Evolutionary conservation across 164 flowering plant species (phyloP).

Genomic region (Chimonanthus praecox): DNA sequence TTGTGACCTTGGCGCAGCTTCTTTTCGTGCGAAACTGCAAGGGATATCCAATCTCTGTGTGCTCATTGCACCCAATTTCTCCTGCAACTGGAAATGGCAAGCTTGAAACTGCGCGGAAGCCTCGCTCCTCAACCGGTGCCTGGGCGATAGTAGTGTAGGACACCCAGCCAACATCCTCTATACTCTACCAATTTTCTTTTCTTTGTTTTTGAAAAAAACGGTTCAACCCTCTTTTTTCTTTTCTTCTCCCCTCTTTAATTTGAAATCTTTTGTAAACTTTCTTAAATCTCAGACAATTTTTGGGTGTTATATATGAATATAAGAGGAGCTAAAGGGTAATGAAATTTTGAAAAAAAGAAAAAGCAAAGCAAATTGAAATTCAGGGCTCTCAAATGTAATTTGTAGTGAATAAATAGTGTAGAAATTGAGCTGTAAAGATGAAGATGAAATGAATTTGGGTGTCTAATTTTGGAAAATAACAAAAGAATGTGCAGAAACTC

Average conservation of each 20-base stretch:
- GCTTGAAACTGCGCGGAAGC: constrained; percentile 67
- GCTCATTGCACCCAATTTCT: constrained; percentile 56
- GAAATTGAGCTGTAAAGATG: constrained; percentile 27
- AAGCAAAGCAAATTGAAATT: not conserved
- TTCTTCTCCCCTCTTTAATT: constrained; percentile 3
- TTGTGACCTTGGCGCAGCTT: constrained; percentile 45
- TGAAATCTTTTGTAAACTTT: constrained; percentile 10
- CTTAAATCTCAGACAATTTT: not conserved
- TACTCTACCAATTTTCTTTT: constrained; percentile 25
- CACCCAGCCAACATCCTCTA: constrained; percentile 99
- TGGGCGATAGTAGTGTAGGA: constrained; percentile 82
- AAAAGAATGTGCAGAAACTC: constrained; percentile 13
- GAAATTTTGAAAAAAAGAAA: constrained; percentile 2
- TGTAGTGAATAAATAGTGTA: not conserved
- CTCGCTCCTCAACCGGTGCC: constrained; percentile 89
- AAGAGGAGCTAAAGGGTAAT: constrained; percentile 21
- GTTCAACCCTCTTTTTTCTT: not conserved
- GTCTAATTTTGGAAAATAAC: constrained; percentile 20
- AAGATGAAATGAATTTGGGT: constrained; percentile 13
- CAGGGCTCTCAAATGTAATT: constrained; percentile 11
- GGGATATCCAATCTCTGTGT: constrained; percentile 89
- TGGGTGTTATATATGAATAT: constrained; percentile 13
- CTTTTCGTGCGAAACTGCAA: constrained; percentile 63
- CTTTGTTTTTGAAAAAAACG: constrained; percentile 9
- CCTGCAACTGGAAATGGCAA: constrained; percentile 56